phyloP scores from a whole-genome alignment of 345 rosid species.

The thale cress (Arabidopsis thaliana) region TAIR10.1 NC_003071.7:18760001-18760500 shows the following conservation, averaged over 20 bases:
- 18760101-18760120: constrained; percentile 53
- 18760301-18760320: constrained; percentile 99
- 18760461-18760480: constrained; percentile 28
- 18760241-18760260: constrained; percentile 34
- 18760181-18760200: constrained; percentile 97
- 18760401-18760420: constrained; percentile 95
- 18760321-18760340: constrained; percentile 96
- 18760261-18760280: constrained; percentile 16
- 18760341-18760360: constrained; percentile 89
- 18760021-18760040: constrained; percentile 74
- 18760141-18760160: constrained; percentile 86
- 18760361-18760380: constrained; percentile 98
- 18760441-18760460: constrained; percentile 80
- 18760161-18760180: constrained; percentile 92
- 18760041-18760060: constrained; percentile 26
- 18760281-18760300: constrained; percentile 53
- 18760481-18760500: constrained; percentile 22
- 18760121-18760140: constrained; percentile 87
- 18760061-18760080: constrained; percentile 19
- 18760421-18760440: constrained; percentile 95
- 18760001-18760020: constrained; percentile 98
- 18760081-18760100: constrained; percentile 29
- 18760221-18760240: constrained; percentile 23
- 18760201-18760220: constrained; percentile 63
- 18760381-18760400: constrained; percentile 99